Evolutionary conservation across 2,329 filamentous ascomycete genomes (phyloP).

Genomic region (Botrytis hyacinthi): DNA sequence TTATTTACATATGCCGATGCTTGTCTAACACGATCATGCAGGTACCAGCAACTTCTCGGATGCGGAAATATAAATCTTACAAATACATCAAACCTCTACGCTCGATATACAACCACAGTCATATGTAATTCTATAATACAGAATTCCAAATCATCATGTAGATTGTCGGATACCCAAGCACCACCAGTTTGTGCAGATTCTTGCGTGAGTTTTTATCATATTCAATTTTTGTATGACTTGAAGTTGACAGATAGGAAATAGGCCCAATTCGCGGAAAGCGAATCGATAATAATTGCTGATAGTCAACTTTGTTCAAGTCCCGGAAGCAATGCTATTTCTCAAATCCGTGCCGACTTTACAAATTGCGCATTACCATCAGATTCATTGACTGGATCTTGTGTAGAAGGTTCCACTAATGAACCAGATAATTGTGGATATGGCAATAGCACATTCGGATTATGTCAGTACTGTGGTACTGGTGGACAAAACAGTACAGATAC

Average conservation of each 20-base stretch:
- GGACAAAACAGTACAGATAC: conserved; percentile 92
- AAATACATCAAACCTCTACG: conserved; percentile 81
- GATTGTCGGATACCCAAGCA: conserved; percentile 60
- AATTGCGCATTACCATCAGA: conserved; percentile 82
- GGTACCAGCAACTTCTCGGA: conserved; percentile 78
- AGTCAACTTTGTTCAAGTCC: conserved; percentile 68
- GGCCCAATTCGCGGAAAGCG: conserved; percentile 83
- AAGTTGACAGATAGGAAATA: conserved; percentile 40
- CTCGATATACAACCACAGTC: conserved; percentile 86
- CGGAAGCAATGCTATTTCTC: conserved; percentile 61
- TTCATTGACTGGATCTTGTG: conserved; percentile 73
- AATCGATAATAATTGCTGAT: conserved; percentile 79
- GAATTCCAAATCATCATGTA: conserved; percentile 72
- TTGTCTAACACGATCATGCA: conserved; percentile 45
- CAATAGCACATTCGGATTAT: conserved; percentile 70
- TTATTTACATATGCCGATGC: conserved; percentile 7
- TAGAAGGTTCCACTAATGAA: conserved; percentile 77
- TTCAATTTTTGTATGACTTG: conserved; percentile 27
- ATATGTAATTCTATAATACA: conserved; percentile 94
- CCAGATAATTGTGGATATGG: conserved; percentile 82
- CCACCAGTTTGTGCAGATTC: conserved; percentile 83
- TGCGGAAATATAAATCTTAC: conserved; percentile 74
- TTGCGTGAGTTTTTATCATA: conserved; percentile 59
- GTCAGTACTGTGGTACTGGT: conserved; percentile 79
- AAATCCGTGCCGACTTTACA: conserved; percentile 90